Evolutionary conservation across 179 eudicot species (phyloP).

Genomic region (Dionaea muscipula): DNA sequence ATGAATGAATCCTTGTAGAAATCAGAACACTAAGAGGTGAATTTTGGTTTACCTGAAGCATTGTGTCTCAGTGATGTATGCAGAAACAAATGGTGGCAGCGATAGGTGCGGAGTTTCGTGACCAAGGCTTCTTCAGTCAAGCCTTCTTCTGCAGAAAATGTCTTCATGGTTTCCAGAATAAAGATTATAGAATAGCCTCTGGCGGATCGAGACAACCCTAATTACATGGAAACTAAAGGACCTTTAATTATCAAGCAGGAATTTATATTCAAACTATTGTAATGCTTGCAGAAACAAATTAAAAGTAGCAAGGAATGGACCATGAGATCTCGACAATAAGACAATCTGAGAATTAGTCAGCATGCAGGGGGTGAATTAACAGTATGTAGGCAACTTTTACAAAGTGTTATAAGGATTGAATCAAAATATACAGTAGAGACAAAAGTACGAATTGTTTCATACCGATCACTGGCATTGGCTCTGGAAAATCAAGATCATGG

Average conservation of each 20-base stretch:
- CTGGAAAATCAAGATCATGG: slow-evolving; percentile 94
- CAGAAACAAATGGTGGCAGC: slow-evolving; percentile 79
- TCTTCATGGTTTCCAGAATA: slow-evolving; percentile 87
- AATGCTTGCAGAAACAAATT: neutral
- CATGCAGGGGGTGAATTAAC: neutral
- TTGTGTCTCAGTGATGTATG: slow-evolving; percentile 71
- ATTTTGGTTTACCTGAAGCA: slow-evolving; percentile 48
- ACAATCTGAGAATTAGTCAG: too few relatives aligned
- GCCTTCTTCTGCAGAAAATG: slow-evolving; percentile 79
- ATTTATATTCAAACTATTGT: neutral
- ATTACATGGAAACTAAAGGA: slow-evolving; percentile 1
- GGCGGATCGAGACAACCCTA: slow-evolving; percentile 92
- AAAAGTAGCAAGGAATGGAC: neutral
- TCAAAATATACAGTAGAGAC: neutral
- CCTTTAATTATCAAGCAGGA: neutral
- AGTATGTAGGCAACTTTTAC: neutral
- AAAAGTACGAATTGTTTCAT: slow-evolving; percentile 18
- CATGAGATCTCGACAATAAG: too few relatives aligned
- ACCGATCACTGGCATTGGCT: slow-evolving; percentile 98
- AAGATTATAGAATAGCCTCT: slow-evolving; percentile 77
- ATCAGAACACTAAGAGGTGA: neutral
- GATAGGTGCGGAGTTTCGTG: slow-evolving; percentile 91
- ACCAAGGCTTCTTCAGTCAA: slow-evolving; percentile 96
- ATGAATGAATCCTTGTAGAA: neutral
- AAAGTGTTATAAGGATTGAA: neutral